A percentile compares a stretch with the other conserved stretches of the same genome.
Conservation (phyloP, 177 flowering plant species). For the Telopea speciosissima region DNA sequence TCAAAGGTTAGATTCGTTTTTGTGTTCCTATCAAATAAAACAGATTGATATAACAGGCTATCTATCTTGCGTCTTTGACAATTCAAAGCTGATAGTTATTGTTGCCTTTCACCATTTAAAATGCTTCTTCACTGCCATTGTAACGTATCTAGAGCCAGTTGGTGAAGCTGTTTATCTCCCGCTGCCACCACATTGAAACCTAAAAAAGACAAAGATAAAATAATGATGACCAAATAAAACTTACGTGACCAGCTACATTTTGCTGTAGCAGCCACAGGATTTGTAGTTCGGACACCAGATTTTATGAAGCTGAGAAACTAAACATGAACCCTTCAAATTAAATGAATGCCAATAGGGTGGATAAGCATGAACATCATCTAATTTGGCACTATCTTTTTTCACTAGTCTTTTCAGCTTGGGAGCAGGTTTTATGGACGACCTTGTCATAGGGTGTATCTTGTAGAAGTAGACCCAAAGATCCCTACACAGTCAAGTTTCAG, state of each 20-base stretch:
- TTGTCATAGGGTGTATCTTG: too few species aligned
- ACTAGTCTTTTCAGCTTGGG: too few species aligned
- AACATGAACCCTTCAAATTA: too few species aligned
- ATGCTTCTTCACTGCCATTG: conserved; percentile 38
- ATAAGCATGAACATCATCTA: too few species aligned
- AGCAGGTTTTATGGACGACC: too few species aligned
- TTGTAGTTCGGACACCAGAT: background rate
- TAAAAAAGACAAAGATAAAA: conserved; percentile 14
- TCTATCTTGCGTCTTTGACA: background rate
- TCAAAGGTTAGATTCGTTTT: background rate
- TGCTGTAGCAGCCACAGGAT: background rate
- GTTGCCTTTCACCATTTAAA: too few species aligned
- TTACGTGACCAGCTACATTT: background rate
- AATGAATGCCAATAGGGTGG: too few species aligned
- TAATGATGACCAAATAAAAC: background rate
- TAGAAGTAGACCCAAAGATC: too few species aligned
- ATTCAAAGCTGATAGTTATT: too few species aligned
- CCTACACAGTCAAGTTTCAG: too few species aligned
- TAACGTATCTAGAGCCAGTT: conserved; percentile 52
- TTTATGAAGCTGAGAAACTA: too few species aligned
- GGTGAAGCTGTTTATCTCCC: conserved; percentile 63
- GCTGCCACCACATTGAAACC: conserved; percentile 89
- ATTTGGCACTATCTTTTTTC: too few species aligned
- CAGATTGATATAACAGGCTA: background rate
- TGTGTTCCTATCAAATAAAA: background rate